Conservation (phyloP, 2,329 filamentous ascomycete species). For the Tolypocladium album region DNA sequence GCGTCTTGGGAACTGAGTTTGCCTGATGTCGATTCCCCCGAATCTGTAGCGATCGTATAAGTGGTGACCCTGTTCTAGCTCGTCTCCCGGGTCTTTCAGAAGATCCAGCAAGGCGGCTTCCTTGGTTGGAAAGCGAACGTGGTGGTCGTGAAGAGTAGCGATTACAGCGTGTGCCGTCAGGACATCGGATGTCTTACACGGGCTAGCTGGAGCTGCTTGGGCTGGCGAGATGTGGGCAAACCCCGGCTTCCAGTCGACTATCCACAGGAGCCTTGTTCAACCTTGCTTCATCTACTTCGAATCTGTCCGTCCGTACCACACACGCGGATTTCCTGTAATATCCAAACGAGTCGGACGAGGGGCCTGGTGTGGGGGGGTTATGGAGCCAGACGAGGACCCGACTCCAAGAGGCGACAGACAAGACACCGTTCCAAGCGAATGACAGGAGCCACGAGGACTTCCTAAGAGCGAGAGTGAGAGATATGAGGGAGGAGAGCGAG, state of each 20-base stretch:
- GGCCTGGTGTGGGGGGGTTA: not conserved
- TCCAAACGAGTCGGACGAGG: not conserved
- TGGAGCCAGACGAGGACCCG: slow-evolving; percentile 7
- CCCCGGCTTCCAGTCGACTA: not conserved
- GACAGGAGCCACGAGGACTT: slow-evolving; percentile 68
- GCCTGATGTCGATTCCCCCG: not conserved
- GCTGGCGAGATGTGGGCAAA: not conserved
- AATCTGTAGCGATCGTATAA: not conserved
- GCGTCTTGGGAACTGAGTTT: not conserved
- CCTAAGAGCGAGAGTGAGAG: slow-evolving; percentile 35
- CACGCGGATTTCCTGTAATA: not conserved
- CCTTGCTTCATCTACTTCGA: not conserved
- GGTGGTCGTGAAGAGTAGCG: slow-evolving; percentile 12
- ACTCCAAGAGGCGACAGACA: slow-evolving; percentile 31
- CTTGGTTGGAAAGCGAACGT: slow-evolving; percentile 20
- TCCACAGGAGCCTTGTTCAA: not conserved
- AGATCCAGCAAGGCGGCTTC: not conserved
- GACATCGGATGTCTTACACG: not conserved
- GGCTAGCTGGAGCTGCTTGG: not conserved
- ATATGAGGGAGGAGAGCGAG: slow-evolving; percentile 5
- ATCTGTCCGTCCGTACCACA: not conserved
- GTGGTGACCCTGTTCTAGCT: not conserved
- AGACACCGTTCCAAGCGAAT: slow-evolving; percentile 53
- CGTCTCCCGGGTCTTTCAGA: not conserved
- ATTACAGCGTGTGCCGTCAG: not conserved